Evolutionary conservation across 495 filamentous ascomycete genomes (phyloP).

Genomic region (Neurospora sp.): DNA sequence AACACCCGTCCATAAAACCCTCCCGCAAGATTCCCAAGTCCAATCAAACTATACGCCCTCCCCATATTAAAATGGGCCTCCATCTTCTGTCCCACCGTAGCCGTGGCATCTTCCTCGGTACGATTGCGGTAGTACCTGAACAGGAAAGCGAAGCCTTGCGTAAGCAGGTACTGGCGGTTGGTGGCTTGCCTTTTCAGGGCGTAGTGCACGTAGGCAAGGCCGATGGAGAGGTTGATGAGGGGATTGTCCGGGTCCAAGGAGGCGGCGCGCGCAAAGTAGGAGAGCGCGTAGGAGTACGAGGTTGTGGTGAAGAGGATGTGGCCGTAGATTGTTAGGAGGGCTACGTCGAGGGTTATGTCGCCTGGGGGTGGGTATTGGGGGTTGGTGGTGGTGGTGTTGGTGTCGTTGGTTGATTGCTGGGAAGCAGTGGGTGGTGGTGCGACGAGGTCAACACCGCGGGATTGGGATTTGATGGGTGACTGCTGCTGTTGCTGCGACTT

Average conservation of each 20-base stretch:
- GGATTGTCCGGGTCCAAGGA: slow-evolving; percentile 67
- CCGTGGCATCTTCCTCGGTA: slow-evolving; percentile 18
- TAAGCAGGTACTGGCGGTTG: slow-evolving; percentile 75
- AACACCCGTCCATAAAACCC: slow-evolving; percentile 53
- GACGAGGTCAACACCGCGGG: background rate
- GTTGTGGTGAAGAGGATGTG: slow-evolving; percentile 73
- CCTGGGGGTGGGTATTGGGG: slow-evolving; percentile 17
- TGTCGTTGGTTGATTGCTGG: slow-evolving; percentile 8
- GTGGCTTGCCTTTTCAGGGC: slow-evolving; percentile 80
- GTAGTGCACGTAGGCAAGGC: slow-evolving; percentile 71
- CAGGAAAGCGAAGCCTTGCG: slow-evolving; percentile 77
- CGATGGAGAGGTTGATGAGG: slow-evolving; percentile 62
- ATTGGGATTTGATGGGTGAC: background rate
- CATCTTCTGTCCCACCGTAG: slow-evolving; percentile 1
- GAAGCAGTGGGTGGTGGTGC: background rate
- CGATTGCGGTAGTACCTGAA: slow-evolving; percentile 61
- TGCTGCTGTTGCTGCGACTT: background rate
- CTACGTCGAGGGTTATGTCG: slow-evolving; percentile 40
- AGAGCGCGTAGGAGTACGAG: slow-evolving; percentile 72
- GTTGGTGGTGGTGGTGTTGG: slow-evolving; percentile 3
- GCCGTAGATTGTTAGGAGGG: slow-evolving; percentile 76
- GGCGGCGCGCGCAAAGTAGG: slow-evolving; percentile 82
- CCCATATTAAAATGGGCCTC: slow-evolving; percentile 90
- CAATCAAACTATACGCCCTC: slow-evolving; percentile 70
- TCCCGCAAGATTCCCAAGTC: slow-evolving; percentile 66